Evolutionary conservation across 768 basidiomycete genomes (phyloP).

Genomic region (Clathrus columnatus): DNA sequence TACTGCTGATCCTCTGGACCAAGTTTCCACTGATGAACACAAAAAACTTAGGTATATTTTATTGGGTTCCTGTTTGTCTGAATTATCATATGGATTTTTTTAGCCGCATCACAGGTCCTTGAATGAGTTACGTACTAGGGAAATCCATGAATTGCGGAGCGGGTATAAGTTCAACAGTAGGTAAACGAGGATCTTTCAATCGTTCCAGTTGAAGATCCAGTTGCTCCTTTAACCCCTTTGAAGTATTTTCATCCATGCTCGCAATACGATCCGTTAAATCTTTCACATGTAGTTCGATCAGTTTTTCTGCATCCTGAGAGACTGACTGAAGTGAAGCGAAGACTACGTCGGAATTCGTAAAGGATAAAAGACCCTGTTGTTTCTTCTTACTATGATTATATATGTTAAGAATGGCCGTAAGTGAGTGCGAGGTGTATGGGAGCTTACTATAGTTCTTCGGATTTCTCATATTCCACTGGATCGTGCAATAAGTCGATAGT

Average conservation of each 20-base stretch:
- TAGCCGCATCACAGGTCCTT: not conserved
- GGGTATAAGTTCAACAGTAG: not conserved
- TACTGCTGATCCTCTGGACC: conserved; percentile 41
- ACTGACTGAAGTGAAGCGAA: not conserved
- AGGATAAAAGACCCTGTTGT: not conserved
- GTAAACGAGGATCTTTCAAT: not conserved
- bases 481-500: not conserved
- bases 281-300: not conserved
- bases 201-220: not conserved
- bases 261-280: not conserved
- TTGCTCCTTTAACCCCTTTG: not conserved
- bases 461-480: not conserved
- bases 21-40: conserved; percentile 31
- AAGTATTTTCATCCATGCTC: not conserved
- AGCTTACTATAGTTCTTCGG: not conserved
- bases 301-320: not conserved
- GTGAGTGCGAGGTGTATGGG: too few species aligned
- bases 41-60: conserved; percentile 36
- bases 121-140: not conserved
- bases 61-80: conserved; percentile 19
- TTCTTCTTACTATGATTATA: not conserved
- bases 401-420: not conserved
- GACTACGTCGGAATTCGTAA: not conserved
- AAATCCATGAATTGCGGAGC: not conserved
- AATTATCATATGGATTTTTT: not conserved